phyloP scores from a whole-genome alignment of 352 stramenopile species.

The Phytophthora pinifolia region DNA sequence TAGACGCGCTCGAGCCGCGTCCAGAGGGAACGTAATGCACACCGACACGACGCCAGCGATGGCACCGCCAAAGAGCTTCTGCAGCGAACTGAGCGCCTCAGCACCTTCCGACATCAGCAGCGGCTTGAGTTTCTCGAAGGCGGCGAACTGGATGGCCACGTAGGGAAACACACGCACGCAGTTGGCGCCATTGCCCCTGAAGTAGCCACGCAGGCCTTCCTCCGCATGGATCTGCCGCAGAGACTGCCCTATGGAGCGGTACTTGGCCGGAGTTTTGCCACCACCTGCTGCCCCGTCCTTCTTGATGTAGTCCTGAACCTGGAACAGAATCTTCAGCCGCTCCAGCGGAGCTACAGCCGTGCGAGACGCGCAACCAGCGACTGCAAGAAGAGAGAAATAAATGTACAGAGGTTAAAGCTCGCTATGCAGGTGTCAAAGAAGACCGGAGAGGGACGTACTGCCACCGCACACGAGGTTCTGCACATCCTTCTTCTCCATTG shows the following conservation, averaged over 20 bases:
- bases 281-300: conserved; percentile 4
- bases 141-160: conserved; percentile 75
- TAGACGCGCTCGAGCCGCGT: conserved; percentile 71
- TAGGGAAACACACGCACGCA: conserved; percentile 80
- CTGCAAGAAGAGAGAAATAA: conserved; percentile 20
- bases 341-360: conserved; percentile 73
- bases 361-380: conserved; percentile 69
- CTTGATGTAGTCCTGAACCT: conserved; percentile 74
- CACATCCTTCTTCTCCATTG: conserved; percentile 40
- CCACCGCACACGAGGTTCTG: conserved; percentile 76
- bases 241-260: conserved; percentile 56
- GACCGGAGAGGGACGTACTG: conserved; percentile 38
- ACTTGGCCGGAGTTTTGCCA: conserved; percentile 32
- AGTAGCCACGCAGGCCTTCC: conserved; percentile 64
- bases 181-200: conserved; percentile 83
- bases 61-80: conserved; percentile 59
- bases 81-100: conserved; percentile 39
- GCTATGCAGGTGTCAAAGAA: neutral
- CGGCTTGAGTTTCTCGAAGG: conserved; percentile 63
- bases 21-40: conserved; percentile 66
- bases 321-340: conserved; percentile 79
- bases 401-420: neutral
- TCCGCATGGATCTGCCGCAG: conserved; percentile 62
- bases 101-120: conserved; percentile 42
- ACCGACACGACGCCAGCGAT: conserved; percentile 72